Conservation (phyloP, 208 protist genomes). For the Wallacemonas sp. region DNA sequence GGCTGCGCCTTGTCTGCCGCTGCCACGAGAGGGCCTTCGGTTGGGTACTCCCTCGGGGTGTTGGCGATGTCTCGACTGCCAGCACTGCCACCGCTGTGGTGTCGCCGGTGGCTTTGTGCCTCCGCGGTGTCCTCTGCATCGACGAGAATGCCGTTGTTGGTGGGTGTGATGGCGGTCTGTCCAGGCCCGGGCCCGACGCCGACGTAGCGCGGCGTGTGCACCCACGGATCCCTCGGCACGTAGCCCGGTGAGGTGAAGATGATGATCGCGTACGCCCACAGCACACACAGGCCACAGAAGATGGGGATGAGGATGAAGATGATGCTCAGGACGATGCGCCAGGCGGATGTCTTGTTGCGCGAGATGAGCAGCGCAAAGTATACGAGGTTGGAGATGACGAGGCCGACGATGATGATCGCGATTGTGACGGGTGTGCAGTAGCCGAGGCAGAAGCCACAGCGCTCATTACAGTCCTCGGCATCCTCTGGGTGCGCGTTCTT, state of each 20-base stretch:
- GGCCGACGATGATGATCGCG: constrained; percentile 34
- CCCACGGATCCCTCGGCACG: constrained; percentile 48
- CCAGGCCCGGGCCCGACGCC: neutral
- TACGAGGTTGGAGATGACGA: constrained; percentile 26
- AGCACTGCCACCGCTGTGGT: too few relatives aligned
- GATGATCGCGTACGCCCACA: constrained; percentile 47
- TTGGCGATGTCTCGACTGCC: too few relatives aligned
- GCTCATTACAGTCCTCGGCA: constrained; percentile 22
- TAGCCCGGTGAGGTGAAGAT: constrained; percentile 61
- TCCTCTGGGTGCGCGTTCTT: constrained; percentile 40
- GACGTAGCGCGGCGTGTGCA: constrained; percentile 39
- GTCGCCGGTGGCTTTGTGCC: too few relatives aligned
- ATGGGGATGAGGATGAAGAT: constrained; percentile 39
- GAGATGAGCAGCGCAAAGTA: constrained; percentile 42
- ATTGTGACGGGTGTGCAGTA: constrained; percentile 46
- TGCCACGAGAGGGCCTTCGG: too few relatives aligned
- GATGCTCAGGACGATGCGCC: constrained; percentile 44
- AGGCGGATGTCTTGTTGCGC: constrained; percentile 27
- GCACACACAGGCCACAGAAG: constrained; percentile 10
- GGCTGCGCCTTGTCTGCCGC: too few relatives aligned
- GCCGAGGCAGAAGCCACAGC: constrained; percentile 44
- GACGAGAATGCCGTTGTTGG: too few relatives aligned
- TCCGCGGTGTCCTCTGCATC: too few relatives aligned
- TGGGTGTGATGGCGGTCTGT: neutral
- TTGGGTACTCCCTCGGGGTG: too few relatives aligned